Evolutionary conservation across 176 grass and related monocot species (phyloP).

Genomic region (Alopecurus myosuroides): DNA sequence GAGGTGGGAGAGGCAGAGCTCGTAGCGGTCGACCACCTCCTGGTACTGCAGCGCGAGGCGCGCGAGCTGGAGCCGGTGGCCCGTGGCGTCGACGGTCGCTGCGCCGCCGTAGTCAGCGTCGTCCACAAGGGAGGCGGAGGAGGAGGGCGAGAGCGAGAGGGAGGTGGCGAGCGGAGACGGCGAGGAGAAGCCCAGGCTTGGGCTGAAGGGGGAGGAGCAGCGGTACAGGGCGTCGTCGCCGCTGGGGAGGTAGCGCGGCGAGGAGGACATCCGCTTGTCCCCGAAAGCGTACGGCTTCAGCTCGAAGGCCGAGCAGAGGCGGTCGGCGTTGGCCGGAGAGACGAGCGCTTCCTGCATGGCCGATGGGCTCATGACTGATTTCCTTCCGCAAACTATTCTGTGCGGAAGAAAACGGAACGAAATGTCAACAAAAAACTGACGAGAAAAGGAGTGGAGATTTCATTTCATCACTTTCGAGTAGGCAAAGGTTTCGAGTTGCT

Average conservation of each 20-base stretch:
- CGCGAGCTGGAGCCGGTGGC: constrained; percentile 66
- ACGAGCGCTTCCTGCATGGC: constrained; percentile 67
- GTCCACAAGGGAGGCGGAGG: constrained; percentile 50
- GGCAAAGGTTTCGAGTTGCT: no score
- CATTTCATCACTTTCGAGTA: background rate
- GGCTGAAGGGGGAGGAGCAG: constrained; percentile 54
- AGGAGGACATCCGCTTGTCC: constrained; percentile 49
- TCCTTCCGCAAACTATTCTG: background rate
- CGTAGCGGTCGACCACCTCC: constrained; percentile 80
- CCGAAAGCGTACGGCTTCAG: constrained; percentile 44
- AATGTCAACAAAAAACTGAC: background rate
- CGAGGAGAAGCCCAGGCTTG: constrained; percentile 41
- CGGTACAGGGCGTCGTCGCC: constrained; percentile 58
- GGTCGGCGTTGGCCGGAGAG: constrained; percentile 45
- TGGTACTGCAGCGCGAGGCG: constrained; percentile 84
- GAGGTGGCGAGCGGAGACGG: constrained; percentile 50
- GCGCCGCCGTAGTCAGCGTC: constrained; percentile 16
- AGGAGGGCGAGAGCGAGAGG: constrained; percentile 67
- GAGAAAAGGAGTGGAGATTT: background rate
- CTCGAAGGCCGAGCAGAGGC: constrained; percentile 50
- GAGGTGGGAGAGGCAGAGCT: constrained; percentile 78
- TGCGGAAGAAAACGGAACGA: constrained; percentile 8
- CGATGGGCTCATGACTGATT: constrained; percentile 9
- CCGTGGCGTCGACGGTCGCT: constrained; percentile 17
- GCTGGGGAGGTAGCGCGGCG: constrained; percentile 37